Percentiles rank a stretch among this genome's conserved stretches.
Conservation (phyloP, 805 yeast genomes). For the Ascoidea rubescens region DNA sequence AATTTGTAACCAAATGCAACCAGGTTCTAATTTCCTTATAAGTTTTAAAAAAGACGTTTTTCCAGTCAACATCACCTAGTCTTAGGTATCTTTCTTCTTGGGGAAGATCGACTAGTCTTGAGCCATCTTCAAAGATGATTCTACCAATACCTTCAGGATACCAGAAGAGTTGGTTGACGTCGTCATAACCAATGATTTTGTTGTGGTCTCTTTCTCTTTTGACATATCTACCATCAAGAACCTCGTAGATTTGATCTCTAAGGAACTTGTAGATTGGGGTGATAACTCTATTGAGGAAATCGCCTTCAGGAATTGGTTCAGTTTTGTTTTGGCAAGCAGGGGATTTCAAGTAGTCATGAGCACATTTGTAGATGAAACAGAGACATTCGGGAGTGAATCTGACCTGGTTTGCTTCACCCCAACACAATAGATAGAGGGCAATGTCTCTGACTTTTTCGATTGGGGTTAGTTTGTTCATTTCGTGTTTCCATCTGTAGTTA, state of each 20-base stretch:
- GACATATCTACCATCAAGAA: conserved; percentile 37
- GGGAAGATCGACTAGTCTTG: conserved; percentile 83
- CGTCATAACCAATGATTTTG: conserved; percentile 80
- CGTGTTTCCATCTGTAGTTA: conserved; percentile 65
- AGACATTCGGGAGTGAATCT: conserved; percentile 85
- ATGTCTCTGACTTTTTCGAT: conserved; percentile 51
- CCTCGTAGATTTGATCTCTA: conserved; percentile 53
- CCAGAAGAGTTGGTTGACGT: conserved; percentile 98
- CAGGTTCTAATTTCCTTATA: conserved; percentile 93
- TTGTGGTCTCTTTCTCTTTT: conserved; percentile 61
- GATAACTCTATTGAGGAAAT: conserved; percentile 79
- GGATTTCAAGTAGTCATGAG: conserved; percentile 76
- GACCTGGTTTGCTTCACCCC: conserved; percentile 74
- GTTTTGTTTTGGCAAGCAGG: conserved; percentile 80
- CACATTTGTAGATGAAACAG: conserved; percentile 92
- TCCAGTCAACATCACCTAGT: conserved; percentile 90
- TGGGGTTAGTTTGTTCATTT: conserved; percentile 40
- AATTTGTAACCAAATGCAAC: conserved; percentile 90
- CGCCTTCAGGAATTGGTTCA: conserved; percentile 41
- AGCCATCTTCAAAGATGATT: conserved; percentile 82
- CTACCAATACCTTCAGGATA: conserved; percentile 97
- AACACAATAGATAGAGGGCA: conserved; percentile 45
- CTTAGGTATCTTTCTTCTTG: conserved; percentile 78
- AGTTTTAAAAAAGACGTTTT: conserved; percentile 85
- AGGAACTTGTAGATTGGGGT: conserved; percentile 73